Base-by-base conservation (phyloP, 2,329 filamentous ascomycete species). In the Penicillium sp. region DNA sequence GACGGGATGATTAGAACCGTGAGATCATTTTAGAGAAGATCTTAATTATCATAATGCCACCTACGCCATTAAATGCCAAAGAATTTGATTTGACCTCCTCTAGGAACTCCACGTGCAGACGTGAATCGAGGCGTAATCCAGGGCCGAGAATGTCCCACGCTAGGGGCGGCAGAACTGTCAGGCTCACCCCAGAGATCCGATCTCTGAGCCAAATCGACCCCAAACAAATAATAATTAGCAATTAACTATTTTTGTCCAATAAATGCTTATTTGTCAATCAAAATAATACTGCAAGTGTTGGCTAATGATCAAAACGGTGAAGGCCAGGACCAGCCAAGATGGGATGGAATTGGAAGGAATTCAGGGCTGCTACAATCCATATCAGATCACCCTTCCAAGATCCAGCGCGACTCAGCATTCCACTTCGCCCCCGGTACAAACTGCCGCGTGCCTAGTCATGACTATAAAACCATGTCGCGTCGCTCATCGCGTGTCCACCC, bases 391-490 rank as follows among this genome's bases (percentile, higher is more conserved):
- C 54, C 48, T 61, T 46, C 26, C 42, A 26, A 50, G 54, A 51
- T 52, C 37, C 48, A 35, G 57, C 62, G 54, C 54, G 53, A 58
- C 50, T 25, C 13, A 56, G 31, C 62, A 64, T 64, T 64, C 62
- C 58, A 54, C 49, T 54, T 54, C 23, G 25, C n/a, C 35, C 35
- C 39, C 45, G 53, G 54, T 19, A 55, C 35, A 57, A 48, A 64
- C 35, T 37, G 9, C 53, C 52, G 50, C 45, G 51, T 50, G 14
- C 5, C 39, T 21, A 14, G 39, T 13, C 19, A 21, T 13, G 26
- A 50, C 23, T 62, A 60, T 57, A 58, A 62, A 60, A n/a, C n/a
- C 53, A 16, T 23, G 23, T 48, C 54, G 47, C 48, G 51, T 50
- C 51, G 33, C 39, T 48, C 42, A 4, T 53, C 49, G 52, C 59